These are phyloP conservation scores for Fusarium cyanostomum DNA, from an alignment of 2,329 filamentous ascomycete genomes.

Conservation along the genomic window DNA sequence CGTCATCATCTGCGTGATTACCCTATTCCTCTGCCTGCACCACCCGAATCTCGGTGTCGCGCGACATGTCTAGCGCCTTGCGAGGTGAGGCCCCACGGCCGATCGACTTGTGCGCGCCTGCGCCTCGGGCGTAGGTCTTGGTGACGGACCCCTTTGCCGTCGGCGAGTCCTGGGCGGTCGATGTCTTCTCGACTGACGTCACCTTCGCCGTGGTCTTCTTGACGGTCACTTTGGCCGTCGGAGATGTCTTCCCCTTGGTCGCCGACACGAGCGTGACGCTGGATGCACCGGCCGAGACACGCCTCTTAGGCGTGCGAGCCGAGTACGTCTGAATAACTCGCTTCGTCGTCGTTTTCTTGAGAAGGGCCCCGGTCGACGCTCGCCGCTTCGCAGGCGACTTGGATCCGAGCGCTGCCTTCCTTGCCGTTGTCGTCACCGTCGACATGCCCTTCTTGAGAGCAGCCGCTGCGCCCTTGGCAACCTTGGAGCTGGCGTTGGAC, in stretches of 20 bases:
- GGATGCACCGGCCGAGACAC: slow-evolving; percentile 31
- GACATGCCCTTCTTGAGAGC: slow-evolving; percentile 51
- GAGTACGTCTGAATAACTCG: slow-evolving; percentile 45
- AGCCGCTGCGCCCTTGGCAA: slow-evolving; percentile 50
- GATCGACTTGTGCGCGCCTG: background rate
- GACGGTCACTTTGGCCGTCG: slow-evolving; percentile 21
- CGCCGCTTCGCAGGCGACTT: slow-evolving; percentile 43
- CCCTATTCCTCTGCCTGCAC: slow-evolving; percentile 28
- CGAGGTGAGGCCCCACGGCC: slow-evolving; percentile 23
- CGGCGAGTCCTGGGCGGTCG: background rate
- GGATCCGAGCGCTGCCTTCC: slow-evolving; percentile 39
- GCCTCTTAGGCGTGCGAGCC: slow-evolving; percentile 38
- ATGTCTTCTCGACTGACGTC: background rate
- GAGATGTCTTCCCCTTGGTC: slow-evolving; percentile 22
- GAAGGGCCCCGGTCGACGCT: slow-evolving; percentile 36
- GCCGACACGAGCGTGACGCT: slow-evolving; percentile 31
- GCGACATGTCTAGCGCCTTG: slow-evolving; percentile 33
- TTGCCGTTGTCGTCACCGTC: slow-evolving; percentile 44
- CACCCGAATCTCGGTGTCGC: slow-evolving; percentile 36
- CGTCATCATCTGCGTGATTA: slow-evolving; percentile 13
- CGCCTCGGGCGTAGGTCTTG: slow-evolving; percentile 15
- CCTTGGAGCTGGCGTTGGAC: slow-evolving; percentile 49
- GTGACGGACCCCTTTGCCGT: slow-evolving; percentile 18
- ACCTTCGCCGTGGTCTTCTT: slow-evolving; percentile 25
- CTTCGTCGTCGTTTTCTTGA: slow-evolving; percentile 45